Evolutionary conservation across 805 yeast genomes (phyloP).

Genomic region (Ogataea paraovalis): DNA sequence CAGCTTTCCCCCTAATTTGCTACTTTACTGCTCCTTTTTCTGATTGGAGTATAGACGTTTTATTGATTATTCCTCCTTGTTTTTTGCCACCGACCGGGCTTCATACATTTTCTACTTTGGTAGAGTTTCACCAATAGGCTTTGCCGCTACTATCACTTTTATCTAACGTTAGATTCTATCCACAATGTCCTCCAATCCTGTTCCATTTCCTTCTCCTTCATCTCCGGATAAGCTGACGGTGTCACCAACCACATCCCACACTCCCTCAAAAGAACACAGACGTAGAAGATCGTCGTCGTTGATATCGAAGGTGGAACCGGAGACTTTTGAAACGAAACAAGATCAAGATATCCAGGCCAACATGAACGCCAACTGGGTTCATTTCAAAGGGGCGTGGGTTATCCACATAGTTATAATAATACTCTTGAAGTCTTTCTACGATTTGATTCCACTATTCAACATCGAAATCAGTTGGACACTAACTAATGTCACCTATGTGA

Average conservation of each 20-base stretch:
- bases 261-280: constrained; percentile 31
- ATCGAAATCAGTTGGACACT: constrained; percentile 90
- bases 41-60: too few species aligned
- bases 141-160: too few species aligned
- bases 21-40: too few species aligned
- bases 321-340: constrained; percentile 83
- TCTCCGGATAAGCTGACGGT: constrained; percentile 32
- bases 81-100: too few species aligned
- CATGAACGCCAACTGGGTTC: constrained; percentile 94
- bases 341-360: constrained; percentile 89
- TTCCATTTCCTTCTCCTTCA: constrained; percentile 31
- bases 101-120: too few species aligned
- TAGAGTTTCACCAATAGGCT: too few species aligned
- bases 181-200: constrained; percentile 21
- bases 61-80: too few species aligned
- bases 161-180: too few species aligned
- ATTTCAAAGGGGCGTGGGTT: constrained; percentile 94
- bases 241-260: constrained; percentile 32
- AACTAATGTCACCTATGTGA: constrained; percentile 84
- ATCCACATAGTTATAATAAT: constrained; percentile 82
- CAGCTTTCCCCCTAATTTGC: too few species aligned
- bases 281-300: constrained; percentile 81
- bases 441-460: constrained; percentile 74
- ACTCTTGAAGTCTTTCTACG: constrained; percentile 70
- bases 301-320: constrained; percentile 90